Base-by-base conservation (phyloP, 371 early-diverging fungal genomes). In the Zychaea mexicana region DNA sequence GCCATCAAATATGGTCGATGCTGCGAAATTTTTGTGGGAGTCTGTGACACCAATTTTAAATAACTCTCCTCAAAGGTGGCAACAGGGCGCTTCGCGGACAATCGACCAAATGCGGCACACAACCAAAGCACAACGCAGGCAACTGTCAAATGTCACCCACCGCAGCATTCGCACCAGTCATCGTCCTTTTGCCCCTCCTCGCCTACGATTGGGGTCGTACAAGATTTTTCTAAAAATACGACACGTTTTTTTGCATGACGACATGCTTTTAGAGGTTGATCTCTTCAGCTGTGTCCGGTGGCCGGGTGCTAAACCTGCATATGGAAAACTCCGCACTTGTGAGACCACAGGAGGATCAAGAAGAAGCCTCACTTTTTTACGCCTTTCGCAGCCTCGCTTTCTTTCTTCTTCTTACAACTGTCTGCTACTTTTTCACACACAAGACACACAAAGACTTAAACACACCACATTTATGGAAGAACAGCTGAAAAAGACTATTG, bases 401-500 rank as follows among this genome's bases (percentile, higher is more conserved):
- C 31, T 62, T 46, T 17, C 27, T 52, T 32, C 47, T 56, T 33
- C 52, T 61, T n/a, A n/a, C n/a, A n/a, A n/a, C n/a, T n/a, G n/a
- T n/a, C n/a, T n/a, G n/a, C n/a, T n/a, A n/a, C 27, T 62, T 42
- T 38, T 53, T 59, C 26, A 31, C 36, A 15, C 39, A 47, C 39
- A 58, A 31, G 28, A 15, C 39, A 47, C 39, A 58, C 28, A 27
- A 57, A 24, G 2, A 19, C 21, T 6, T 22, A 19, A 36, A 36
- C 15, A 36, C 21, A 47, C 19, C 47, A 60, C 52, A n/a, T n/a
- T n/a, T 54, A 55, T 64, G 38, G 54, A 38, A n/a, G 24, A 46
- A 24, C 59, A 61, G 30, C 33, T 31, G 22, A 63, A 61, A 57
- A 73, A 47, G 24, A 4, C 71, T 45, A 56, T 76, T 46, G 82